Base-by-base conservation (phyloP, 176 grass and related monocot genomes). In the Eragrostis curvula region DNA sequence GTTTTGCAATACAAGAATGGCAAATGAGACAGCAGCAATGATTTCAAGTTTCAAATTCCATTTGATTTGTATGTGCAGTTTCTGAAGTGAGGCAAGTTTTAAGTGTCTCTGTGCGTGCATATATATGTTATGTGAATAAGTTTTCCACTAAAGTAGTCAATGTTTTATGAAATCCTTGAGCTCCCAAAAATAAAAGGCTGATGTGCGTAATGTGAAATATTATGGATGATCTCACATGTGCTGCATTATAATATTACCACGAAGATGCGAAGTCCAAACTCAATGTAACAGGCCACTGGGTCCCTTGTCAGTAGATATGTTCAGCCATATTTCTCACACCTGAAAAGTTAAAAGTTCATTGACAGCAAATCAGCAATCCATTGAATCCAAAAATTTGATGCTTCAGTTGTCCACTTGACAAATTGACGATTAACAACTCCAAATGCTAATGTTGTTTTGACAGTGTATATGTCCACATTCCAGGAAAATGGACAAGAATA, bases 1-100 rank as follows among this genome's bases (percentile, higher is more conserved):
- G 86, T 53, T 92, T 78, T 39, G 77, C 81, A 12, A 86, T 92
- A 74, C 70, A 89, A 74, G 85, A 83, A 68, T 86, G 90, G 86
- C 24, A 81, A 72, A 75, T 64, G 59, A 73, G 68, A 75, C 44
- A 79, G 5, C 27, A 79, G 62, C 62, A 53, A 0, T 56, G 46
- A 50, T 67, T 83, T 71, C 16, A 48, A 64, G 51, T 40, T 45
- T 60, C 50, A 70, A 71, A 14, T 36, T 79, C 12, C 30, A 55
- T 66, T 78, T 56, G 6, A 18, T 78, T 62, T 82, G 64, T 12
- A 27, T 56, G 45, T 61, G 2, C 1, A 51, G 55, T 78, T 63
- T 83, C 29, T 67, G 13, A 68, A 78, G 43, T 68, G 17, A 70
- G 44, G 5, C 12, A 79, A 66, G 25, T 58, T 71, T 41, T 48